These are phyloP conservation scores for Botrytis deweyae DNA, from an alignment of 2,329 filamentous ascomycete species.

Conservation along the genomic window DNA sequence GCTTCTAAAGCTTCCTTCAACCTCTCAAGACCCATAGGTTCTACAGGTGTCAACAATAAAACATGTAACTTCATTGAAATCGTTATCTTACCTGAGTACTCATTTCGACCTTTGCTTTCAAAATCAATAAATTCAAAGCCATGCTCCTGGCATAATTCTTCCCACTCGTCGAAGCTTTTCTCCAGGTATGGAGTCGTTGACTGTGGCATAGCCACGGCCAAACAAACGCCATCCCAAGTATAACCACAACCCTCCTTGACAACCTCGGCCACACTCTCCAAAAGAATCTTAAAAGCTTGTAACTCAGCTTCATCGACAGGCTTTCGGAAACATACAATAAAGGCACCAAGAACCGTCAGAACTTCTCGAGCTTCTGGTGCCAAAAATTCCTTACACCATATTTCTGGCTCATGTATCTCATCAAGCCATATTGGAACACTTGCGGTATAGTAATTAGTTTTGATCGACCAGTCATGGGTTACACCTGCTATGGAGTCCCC, in stretches of 20 bases:
- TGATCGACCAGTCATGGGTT: constrained; percentile 55
- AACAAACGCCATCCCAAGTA: constrained; percentile 62
- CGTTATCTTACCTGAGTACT: constrained; percentile 55
- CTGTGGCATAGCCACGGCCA: constrained; percentile 55
- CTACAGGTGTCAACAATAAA: constrained; percentile 40
- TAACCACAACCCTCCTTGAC: constrained; percentile 58
- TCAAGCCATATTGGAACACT: constrained; percentile 68
- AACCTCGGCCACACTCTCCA: constrained; percentile 55
- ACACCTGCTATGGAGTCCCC: constrained; percentile 50
- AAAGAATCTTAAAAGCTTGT: constrained; percentile 42
- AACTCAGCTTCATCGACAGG: constrained; percentile 36
- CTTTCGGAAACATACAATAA: constrained; percentile 56
- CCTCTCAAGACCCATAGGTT: constrained; percentile 58
- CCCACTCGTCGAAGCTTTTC: constrained; percentile 54
- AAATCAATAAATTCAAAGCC: constrained; percentile 65
- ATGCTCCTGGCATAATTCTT: constrained; percentile 55
- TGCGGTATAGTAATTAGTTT: constrained; percentile 61
- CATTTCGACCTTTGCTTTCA: constrained; percentile 49
- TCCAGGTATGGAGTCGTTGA: constrained; percentile 38
- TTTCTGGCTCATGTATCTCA: constrained; percentile 45
- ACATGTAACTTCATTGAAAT: neutral
- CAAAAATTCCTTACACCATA: constrained; percentile 59
- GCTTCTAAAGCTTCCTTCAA: constrained; percentile 61
- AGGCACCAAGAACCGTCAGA: constrained; percentile 57
- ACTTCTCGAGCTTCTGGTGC: constrained; percentile 62